phyloP scores from a whole-genome alignment of 208 protist species.

The Blastocrithidia nonstop region DNA sequence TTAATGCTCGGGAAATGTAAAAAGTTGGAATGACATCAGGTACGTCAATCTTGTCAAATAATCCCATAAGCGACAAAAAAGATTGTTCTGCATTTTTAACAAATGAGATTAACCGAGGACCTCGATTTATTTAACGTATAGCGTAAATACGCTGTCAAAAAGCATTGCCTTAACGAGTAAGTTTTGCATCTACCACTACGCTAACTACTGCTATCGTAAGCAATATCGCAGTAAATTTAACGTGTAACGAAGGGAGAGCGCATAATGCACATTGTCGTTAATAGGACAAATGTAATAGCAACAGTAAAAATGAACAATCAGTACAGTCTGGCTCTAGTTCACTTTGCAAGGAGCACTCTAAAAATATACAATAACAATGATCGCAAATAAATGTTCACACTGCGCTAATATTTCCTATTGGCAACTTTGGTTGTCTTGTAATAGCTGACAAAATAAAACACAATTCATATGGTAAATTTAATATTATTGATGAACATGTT shows the following conservation, averaged over 20 bases:
- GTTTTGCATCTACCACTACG: slow-evolving; percentile 23
- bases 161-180: slow-evolving; percentile 30
- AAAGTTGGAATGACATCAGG: too few species aligned
- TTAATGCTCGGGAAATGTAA: slow-evolving; percentile 1
- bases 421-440: slow-evolving; percentile 39
- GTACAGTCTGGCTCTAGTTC: too few species aligned
- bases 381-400: slow-evolving; percentile 19
- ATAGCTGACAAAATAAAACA: slow-evolving; percentile 56
- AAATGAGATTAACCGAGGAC: too few species aligned
- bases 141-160: slow-evolving; percentile 26
- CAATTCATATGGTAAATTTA: too few species aligned
- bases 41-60: too few species aligned
- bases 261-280: not conserved
- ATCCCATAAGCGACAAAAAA: too few species aligned
- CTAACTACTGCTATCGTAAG: slow-evolving; percentile 38
- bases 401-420: slow-evolving; percentile 35
- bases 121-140: slow-evolving; percentile 36
- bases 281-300: too few species aligned
- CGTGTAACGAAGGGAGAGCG: slow-evolving; percentile 7
- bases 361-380: too few species aligned
- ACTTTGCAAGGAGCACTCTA: too few species aligned
- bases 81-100: too few species aligned
- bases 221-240: slow-evolving; percentile 47
- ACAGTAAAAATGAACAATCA: too few species aligned
- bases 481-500: too few species aligned